Evolutionary conservation across 352 stramenopile species (phyloP).

Genomic region (Elongisporangium anandrum): DNA sequence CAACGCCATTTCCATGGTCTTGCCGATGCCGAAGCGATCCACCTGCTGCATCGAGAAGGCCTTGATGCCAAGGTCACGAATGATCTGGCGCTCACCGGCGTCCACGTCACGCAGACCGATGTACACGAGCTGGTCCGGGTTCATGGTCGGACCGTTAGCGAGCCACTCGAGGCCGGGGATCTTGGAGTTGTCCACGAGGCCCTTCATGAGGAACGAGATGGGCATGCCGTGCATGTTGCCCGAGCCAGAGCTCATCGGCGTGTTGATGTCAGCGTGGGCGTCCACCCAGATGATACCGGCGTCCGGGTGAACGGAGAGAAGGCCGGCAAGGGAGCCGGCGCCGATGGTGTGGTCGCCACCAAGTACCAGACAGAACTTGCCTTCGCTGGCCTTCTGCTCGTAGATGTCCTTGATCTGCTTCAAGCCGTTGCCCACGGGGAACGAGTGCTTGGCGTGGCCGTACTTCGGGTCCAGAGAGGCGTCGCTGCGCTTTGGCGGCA

Average conservation of each 20-base stretch:
- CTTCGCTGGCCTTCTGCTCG: slow-evolving; percentile 82
- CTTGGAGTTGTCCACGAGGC: slow-evolving; percentile 83
- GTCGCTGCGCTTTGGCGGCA: slow-evolving; percentile 41
- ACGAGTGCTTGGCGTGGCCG: slow-evolving; percentile 75
- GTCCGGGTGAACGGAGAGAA: slow-evolving; percentile 89
- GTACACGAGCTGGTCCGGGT: slow-evolving; percentile 92
- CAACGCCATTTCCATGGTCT: slow-evolving; percentile 96
- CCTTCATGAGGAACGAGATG: slow-evolving; percentile 91
- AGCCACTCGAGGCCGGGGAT: slow-evolving; percentile 96
- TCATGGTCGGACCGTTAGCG: slow-evolving; percentile 63
- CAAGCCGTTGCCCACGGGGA: slow-evolving; percentile 85
- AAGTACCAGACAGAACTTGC: slow-evolving; percentile 93
- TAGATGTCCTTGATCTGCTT: slow-evolving; percentile 80
- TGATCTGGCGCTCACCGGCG: slow-evolving; percentile 84
- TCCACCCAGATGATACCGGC: slow-evolving; percentile 97
- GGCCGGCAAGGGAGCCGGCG: slow-evolving; percentile 88
- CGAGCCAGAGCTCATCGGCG: slow-evolving; percentile 82
- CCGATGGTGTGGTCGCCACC: slow-evolving; percentile 96
- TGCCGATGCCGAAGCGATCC: slow-evolving; percentile 94
- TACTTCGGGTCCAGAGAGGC: slow-evolving; percentile 61
- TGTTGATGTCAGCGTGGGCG: slow-evolving; percentile 98
- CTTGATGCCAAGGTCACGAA: slow-evolving; percentile 92
- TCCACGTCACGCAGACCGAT: slow-evolving; percentile 95
- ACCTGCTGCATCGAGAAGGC: slow-evolving; percentile 97
- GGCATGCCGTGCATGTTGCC: slow-evolving; percentile 99